These are phyloP conservation scores for Cymodocea nodosa DNA, from an alignment of 116 monocot genomes.

Conservation along the genomic window DNA sequence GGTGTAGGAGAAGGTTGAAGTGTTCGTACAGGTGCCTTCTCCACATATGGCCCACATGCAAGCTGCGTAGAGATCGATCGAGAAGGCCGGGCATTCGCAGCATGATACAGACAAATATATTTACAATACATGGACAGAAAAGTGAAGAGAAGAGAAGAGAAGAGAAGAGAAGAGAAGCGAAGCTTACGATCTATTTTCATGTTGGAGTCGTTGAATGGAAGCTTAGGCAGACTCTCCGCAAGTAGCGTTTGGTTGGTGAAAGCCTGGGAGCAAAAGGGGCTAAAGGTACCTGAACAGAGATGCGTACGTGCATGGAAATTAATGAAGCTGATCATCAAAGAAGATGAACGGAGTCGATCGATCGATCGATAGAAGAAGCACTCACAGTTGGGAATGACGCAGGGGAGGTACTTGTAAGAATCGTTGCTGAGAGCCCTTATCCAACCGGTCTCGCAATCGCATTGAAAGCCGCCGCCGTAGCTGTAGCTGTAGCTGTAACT, in stretches of 20 bases:
- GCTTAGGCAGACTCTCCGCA: not conserved
- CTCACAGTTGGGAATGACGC: constrained; percentile 27
- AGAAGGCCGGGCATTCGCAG: too few species aligned
- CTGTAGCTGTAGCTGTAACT: constrained; percentile 9
- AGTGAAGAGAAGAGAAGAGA: too few species aligned
- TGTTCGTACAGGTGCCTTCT: constrained; percentile 15
- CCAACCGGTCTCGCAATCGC: constrained; percentile 19
- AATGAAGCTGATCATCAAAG: too few species aligned
- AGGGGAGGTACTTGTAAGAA: constrained; percentile 12
- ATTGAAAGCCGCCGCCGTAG: constrained; percentile 6
- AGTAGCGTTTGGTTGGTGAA: not conserved
- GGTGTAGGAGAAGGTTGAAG: constrained; percentile 1
- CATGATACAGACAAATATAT: too few species aligned
- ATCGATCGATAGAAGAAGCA: too few species aligned
- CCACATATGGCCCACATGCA: constrained; percentile 14
- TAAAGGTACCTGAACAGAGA: constrained; percentile 3
- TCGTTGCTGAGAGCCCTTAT: not conserved
- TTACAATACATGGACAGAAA: too few species aligned
- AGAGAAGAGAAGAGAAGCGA: too few species aligned
- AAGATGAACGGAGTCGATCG: too few species aligned
- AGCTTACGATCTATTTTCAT: not conserved
- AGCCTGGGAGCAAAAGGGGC: not conserved
- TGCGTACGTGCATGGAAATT: too few species aligned
- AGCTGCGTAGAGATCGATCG: constrained; percentile 13
- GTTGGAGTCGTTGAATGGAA: not conserved